Evolutionary conservation across 2,329 filamentous ascomycete genomes (phyloP).

Genomic region (Penicillium paneum): DNA sequence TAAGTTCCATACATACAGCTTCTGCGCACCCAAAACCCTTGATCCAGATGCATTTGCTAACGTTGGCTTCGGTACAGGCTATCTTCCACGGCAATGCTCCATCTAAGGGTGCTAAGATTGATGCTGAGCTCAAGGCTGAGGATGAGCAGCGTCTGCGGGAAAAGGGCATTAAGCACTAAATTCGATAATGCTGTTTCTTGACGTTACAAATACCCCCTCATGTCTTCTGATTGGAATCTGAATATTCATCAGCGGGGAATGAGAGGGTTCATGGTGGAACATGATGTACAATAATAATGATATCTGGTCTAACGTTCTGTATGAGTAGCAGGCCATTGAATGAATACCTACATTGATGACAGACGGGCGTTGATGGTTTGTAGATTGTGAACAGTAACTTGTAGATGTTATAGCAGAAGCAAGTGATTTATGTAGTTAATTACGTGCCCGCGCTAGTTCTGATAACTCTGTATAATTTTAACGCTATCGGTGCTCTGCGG

Average conservation of each 20-base stretch:
- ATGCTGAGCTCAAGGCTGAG: slow-evolving; percentile 44
- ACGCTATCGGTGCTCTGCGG: neutral
- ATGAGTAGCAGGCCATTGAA: slow-evolving; percentile 5
- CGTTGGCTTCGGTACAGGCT: slow-evolving; percentile 30
- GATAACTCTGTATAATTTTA: neutral
- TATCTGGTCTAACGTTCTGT: slow-evolving; percentile 11
- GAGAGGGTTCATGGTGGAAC: slow-evolving; percentile 69
- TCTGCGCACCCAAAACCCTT: neutral
- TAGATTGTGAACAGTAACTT: neutral
- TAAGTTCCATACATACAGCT: slow-evolving; percentile 21
- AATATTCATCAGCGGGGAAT: neutral
- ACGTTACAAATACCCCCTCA: slow-evolving; percentile 4
- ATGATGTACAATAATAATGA: slow-evolving; percentile 57
- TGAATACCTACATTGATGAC: slow-evolving; percentile 1
- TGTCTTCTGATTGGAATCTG: slow-evolving; percentile 8
- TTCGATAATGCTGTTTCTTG: slow-evolving; percentile 3
- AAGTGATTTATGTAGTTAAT: neutral
- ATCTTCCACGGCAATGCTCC: slow-evolving; percentile 47
- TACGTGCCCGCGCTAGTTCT: neutral
- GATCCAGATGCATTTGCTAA: slow-evolving; percentile 8
- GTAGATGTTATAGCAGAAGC: neutral
- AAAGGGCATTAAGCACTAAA: slow-evolving; percentile 41
- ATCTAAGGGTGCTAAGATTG: slow-evolving; percentile 48
- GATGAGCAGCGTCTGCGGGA: slow-evolving; percentile 45
- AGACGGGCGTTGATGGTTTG: neutral